These are phyloP conservation scores for Spathaspora jeffriesii DNA, from an alignment of 1,139 yeast species.

Conservation along the genomic window DNA sequence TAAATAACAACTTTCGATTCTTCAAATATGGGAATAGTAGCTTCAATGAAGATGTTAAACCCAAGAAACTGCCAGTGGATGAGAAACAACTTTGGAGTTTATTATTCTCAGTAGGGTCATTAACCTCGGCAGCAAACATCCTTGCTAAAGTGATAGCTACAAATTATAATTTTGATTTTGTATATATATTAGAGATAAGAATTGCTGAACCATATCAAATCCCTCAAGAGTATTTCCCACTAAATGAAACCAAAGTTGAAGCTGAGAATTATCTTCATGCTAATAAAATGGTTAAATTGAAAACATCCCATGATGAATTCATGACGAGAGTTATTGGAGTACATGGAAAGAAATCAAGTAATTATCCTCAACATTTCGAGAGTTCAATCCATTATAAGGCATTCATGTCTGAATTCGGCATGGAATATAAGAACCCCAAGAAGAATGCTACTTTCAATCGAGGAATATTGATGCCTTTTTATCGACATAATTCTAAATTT, in stretches of 20 bases:
- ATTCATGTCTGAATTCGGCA: slow-evolving; percentile 56
- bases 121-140: slow-evolving; percentile 41
- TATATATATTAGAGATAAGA: slow-evolving; percentile 58
- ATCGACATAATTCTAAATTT: slow-evolving; percentile 39
- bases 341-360: slow-evolving; percentile 29
- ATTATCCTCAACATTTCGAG: slow-evolving; percentile 34
- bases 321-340: slow-evolving; percentile 53
- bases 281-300: slow-evolving; percentile 29
- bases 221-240: slow-evolving; percentile 40
- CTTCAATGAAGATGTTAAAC: slow-evolving; percentile 13
- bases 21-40: slow-evolving; percentile 19
- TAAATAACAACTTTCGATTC: slow-evolving; percentile 44
- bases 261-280: slow-evolving; percentile 44
- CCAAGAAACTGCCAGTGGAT: slow-evolving; percentile 13
- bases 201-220: slow-evolving; percentile 47
- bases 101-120: slow-evolving; percentile 39
- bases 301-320: slow-evolving; percentile 22
- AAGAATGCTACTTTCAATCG: slow-evolving; percentile 34
- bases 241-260: slow-evolving; percentile 35
- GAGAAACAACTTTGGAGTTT: slow-evolving; percentile 35
- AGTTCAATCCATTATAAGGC: slow-evolving; percentile 48
- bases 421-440: slow-evolving; percentile 35
- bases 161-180: slow-evolving; percentile 45
- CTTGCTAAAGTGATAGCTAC: slow-evolving; percentile 42
- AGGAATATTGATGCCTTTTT: slow-evolving; percentile 56